A percentile compares a stretch with the other conserved stretches of the same genome.
These are phyloP conservation scores for Isabelozyma heimii DNA, from an alignment of 805 yeast genomes.

Conservation along the genomic window DNA sequence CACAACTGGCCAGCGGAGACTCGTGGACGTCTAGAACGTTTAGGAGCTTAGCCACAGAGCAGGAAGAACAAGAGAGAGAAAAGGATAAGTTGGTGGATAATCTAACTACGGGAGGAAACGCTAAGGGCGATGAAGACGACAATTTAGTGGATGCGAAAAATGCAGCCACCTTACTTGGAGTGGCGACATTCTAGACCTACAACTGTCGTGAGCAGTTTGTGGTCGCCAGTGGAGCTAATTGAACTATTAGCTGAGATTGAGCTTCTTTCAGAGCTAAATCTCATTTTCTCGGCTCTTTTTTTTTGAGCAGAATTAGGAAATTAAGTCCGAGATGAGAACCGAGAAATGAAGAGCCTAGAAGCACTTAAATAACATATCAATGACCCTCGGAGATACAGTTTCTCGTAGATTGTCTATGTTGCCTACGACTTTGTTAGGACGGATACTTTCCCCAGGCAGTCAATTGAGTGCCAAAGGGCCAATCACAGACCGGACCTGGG, in stretches of 20 bases:
- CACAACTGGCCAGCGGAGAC: slow-evolving; percentile 41
- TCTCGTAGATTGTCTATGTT: too few species aligned
- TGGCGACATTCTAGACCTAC: slow-evolving; percentile 55
- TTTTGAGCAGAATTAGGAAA: neutral
- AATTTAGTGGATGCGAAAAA: slow-evolving; percentile 60
- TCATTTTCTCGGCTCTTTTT: too few species aligned
- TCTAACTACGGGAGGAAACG: slow-evolving; percentile 5
- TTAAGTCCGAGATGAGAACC: neutral
- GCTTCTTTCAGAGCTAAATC: too few species aligned
- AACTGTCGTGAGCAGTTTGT: neutral
- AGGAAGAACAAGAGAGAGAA: slow-evolving; percentile 17
- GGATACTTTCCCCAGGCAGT: too few species aligned
- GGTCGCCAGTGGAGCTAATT: too few species aligned
- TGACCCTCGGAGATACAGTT: too few species aligned
- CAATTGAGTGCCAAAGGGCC: too few species aligned
- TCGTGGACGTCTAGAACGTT: slow-evolving; percentile 44
- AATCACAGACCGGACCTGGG: neutral
- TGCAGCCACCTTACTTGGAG: slow-evolving; percentile 81
- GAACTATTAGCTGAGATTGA: too few species aligned
- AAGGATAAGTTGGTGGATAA: slow-evolving; percentile 5
- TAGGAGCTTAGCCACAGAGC: slow-evolving; percentile 30
- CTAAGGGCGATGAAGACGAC: slow-evolving; percentile 19
- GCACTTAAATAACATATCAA: too few species aligned
- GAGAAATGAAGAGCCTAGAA: neutral
- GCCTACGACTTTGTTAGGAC: too few species aligned